These are phyloP conservation scores for Trypanosomatidae sp. DNA, from an alignment of 208 protist species.

Conservation along the genomic window DNA sequence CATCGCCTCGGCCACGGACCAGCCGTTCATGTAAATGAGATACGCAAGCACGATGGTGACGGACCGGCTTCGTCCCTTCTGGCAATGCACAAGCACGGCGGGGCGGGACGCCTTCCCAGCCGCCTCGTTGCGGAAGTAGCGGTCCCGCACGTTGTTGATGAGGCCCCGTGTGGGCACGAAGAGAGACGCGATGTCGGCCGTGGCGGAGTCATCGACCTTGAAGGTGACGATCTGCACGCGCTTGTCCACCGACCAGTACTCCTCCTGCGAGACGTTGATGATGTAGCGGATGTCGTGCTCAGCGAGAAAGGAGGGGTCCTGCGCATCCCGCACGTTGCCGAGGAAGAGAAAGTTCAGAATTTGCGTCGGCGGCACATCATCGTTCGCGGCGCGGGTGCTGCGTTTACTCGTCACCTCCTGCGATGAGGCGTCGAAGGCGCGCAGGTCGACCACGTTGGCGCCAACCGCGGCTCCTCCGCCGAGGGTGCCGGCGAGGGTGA, in stretches of 20 bases:
- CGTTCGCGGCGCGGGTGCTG: background rate
- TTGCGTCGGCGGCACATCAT: constrained; percentile 45
- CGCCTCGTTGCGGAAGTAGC: constrained; percentile 41
- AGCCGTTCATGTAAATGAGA: constrained; percentile 79
- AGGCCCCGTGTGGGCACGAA: constrained; percentile 56
- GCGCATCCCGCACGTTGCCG: constrained; percentile 71
- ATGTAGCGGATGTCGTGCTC: constrained; percentile 68
- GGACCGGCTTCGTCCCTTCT: constrained; percentile 80
- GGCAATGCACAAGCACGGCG: constrained; percentile 82
- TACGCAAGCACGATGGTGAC: constrained; percentile 86
- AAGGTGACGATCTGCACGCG: constrained; percentile 64
- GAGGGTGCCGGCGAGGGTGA: constrained; percentile 9
- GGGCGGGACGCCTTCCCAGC: constrained; percentile 21
- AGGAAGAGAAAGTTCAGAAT: constrained; percentile 85
- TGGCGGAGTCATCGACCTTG: constrained; percentile 60
- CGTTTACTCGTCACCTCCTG: constrained; percentile 2
- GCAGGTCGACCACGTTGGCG: constrained; percentile 30
- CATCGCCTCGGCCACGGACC: constrained; percentile 81
- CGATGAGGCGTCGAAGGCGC: constrained; percentile 9
- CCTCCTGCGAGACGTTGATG: constrained; percentile 84
- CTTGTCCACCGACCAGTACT: constrained; percentile 83
- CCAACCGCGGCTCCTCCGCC: constrained; percentile 1
- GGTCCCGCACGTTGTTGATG: constrained; percentile 48
- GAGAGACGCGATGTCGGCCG: constrained; percentile 57
- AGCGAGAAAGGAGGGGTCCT: constrained; percentile 65